These are phyloP conservation scores for Termitomyces heimii DNA, from an alignment of 768 basidiomycete species.

Conservation along the genomic window DNA sequence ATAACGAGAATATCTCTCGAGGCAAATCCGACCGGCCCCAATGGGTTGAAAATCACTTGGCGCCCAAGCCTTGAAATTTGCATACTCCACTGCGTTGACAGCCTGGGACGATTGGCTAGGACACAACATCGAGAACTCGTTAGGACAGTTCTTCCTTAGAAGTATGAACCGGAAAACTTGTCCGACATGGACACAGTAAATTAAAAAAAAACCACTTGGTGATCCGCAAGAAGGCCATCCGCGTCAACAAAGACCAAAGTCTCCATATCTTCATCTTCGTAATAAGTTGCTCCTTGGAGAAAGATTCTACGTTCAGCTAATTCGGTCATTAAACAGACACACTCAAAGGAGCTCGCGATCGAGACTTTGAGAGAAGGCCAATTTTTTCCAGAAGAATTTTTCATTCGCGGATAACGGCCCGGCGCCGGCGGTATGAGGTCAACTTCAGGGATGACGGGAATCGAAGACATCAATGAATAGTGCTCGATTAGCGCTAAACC, in stretches of 20 bases:
- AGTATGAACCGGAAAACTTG: neutral
- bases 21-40: neutral
- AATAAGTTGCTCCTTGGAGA: neutral
- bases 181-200: neutral
- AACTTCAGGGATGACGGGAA: neutral
- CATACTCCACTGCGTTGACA: neutral
- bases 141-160: neutral
- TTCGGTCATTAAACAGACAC: neutral
- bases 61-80: neutral
- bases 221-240: neutral
- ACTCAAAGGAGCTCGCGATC: neutral
- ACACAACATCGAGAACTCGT: neutral
- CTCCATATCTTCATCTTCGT: neutral
- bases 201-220: neutral
- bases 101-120: neutral
- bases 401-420: neutral
- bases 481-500: neutral
- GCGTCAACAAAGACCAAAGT: neutral
- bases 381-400: neutral
- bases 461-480: neutral
- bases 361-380: neutral
- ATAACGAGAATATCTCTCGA: neutral
- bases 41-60: neutral
- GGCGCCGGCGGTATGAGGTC: neutral
- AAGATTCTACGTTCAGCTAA: neutral